Evolutionary conservation across 108 stramenopile species (phyloP).

Genomic region (Cyclotella atomus): DNA sequence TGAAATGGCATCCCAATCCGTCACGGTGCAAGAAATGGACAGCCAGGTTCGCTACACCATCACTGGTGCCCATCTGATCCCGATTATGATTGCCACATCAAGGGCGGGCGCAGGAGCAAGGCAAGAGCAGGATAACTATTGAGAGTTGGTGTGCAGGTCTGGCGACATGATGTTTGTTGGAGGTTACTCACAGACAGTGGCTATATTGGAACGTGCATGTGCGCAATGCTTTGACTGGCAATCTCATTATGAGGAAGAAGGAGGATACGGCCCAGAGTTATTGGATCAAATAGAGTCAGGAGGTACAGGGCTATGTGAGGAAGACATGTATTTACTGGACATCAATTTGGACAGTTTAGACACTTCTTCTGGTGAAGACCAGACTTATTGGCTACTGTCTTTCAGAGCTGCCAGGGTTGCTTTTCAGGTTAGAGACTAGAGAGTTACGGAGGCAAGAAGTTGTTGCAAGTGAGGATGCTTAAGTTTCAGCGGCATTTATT

Average conservation of each 20-base stretch:
- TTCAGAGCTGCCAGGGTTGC: background rate
- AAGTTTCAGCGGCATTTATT: background rate
- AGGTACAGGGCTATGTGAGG: background rate
- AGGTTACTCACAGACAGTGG: background rate
- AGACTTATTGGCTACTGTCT: background rate
- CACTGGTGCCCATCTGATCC: no score
- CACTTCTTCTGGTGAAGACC: background rate
- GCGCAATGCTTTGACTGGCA: background rate
- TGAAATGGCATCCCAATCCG: no score
- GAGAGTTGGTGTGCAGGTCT: background rate
- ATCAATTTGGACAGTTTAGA: background rate
- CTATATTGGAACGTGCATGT: slow-evolving; percentile 14
- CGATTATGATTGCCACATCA: no score
- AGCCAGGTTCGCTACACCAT: no score
- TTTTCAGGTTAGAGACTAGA: background rate
- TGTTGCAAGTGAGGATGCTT: background rate
- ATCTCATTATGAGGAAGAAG: background rate
- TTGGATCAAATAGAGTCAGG: slow-evolving; percentile 7
- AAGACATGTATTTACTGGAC: slow-evolving; percentile 5
- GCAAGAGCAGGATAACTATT: background rate
- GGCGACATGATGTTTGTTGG: slow-evolving; percentile 3
- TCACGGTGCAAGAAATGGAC: no score
- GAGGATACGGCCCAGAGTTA: background rate
- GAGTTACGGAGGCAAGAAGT: background rate
- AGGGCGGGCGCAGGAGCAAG: background rate